phyloP scores from a whole-genome alignment of 2,329 filamentous ascomycete species.

The Hypoxylon sp. region DNA sequence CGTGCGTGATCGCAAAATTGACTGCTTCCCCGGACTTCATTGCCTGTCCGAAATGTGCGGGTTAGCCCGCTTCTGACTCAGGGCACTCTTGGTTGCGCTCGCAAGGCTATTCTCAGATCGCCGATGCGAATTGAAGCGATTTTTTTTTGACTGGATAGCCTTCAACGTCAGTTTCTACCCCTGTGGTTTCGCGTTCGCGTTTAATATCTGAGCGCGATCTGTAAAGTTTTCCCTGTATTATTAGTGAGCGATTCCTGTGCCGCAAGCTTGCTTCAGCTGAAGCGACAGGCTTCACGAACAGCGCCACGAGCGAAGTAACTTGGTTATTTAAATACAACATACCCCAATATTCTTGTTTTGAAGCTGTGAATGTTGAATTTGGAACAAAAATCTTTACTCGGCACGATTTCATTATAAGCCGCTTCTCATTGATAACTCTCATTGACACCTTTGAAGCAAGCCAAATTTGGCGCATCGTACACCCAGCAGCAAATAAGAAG shows the following conservation, averaged over 20 bases:
- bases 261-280: constrained; percentile 22
- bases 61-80: constrained; percentile 20
- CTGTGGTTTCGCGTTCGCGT: constrained; percentile 23
- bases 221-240: constrained; percentile 5
- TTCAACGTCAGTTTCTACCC: neutral
- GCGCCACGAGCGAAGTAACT: neutral
- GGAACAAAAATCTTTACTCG: neutral
- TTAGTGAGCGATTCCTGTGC: constrained; percentile 6
- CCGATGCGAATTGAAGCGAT: constrained; percentile 13
- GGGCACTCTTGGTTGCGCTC: neutral
- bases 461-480: neutral
- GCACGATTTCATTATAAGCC: neutral
- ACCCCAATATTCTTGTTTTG: neutral
- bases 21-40: too few species aligned
- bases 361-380: neutral
- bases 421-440: neutral
- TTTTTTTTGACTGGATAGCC: neutral
- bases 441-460: neutral
- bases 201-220: constrained; percentile 7
- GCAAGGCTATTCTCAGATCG: neutral
- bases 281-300: constrained; percentile 8
- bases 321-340: neutral
- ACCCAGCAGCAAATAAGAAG: neutral
- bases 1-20: neutral
- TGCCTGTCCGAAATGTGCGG: constrained; percentile 36